Evolutionary conservation across 2,329 filamentous ascomycete genomes (phyloP).

Genomic region (Phyllosticta ampelicida): DNA sequence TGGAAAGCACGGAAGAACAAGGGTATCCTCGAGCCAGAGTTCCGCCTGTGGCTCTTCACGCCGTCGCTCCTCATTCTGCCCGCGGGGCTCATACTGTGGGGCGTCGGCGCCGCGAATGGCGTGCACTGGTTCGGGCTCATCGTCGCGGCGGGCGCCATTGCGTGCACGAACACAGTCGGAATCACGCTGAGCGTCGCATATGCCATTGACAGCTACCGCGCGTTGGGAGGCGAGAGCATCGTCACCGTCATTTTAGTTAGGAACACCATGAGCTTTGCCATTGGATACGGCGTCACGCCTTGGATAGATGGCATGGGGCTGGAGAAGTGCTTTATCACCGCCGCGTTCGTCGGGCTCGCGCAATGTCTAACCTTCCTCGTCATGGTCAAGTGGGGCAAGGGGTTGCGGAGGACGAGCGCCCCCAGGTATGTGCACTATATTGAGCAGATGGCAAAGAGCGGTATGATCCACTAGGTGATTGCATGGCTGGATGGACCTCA

Average conservation of each 20-base stretch:
- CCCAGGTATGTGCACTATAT: conserved; percentile 31
- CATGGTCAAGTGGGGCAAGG: conserved; percentile 41
- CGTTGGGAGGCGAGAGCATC: conserved; percentile 39
- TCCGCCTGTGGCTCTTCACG: conserved; percentile 30
- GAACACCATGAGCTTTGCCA: conserved; percentile 41
- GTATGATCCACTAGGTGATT: conserved; percentile 4
- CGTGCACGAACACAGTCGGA: conserved; percentile 34
- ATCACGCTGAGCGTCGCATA: conserved; percentile 36
- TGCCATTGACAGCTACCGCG: conserved; percentile 39
- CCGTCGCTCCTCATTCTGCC: conserved; percentile 34
- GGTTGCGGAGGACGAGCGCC: conserved; percentile 29
- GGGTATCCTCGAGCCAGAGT: conserved; percentile 31
- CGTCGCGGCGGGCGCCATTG: conserved; percentile 39
- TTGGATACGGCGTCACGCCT: conserved; percentile 41
- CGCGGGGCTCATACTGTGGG: conserved; percentile 38
- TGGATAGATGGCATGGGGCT: conserved; percentile 34
- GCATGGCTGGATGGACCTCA: background rate
- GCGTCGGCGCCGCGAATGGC: conserved; percentile 38
- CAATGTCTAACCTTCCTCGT: conserved; percentile 29
- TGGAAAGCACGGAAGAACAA: conserved; percentile 26
- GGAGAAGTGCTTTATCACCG: conserved; percentile 34
- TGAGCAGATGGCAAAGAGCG: conserved; percentile 12
- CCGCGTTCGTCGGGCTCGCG: conserved; percentile 33
- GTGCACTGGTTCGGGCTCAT: conserved; percentile 42
- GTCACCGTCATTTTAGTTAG: conserved; percentile 40